phyloP scores from a whole-genome alignment of 2,329 filamentous ascomycete species.

The Xylaria sp. region DNA sequence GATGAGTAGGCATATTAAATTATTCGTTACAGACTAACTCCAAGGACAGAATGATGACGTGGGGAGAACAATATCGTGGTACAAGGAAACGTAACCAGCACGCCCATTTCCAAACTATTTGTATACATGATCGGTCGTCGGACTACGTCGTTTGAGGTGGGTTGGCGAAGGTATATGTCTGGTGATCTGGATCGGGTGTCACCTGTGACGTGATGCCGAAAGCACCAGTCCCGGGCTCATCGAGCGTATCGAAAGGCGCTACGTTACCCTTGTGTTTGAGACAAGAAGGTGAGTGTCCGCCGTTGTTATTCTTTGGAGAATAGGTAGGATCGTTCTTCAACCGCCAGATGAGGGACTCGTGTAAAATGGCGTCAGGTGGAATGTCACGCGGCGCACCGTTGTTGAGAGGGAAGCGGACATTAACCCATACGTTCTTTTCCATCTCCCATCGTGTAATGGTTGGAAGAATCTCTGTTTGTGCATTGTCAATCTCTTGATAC shows the following conservation, averaged over 20 bases:
- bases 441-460: constrained; percentile 50
- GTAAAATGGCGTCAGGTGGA: constrained; percentile 46
- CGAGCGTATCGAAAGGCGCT: constrained; percentile 20
- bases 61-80: neutral
- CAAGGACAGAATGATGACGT: neutral
- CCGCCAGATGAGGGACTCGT: constrained; percentile 46
- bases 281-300: constrained; percentile 39
- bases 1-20: neutral
- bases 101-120: neutral
- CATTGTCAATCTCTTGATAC: constrained; percentile 1
- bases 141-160: neutral
- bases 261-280: constrained; percentile 33
- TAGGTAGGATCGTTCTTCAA: constrained; percentile 41
- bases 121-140: neutral
- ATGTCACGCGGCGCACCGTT: constrained; percentile 46
- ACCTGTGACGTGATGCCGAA: constrained; percentile 3
- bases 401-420: constrained; percentile 48
- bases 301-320: constrained; percentile 44
- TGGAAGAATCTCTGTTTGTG: constrained; percentile 44
- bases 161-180: constrained; percentile 19
- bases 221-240: neutral
- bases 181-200: constrained; percentile 15
- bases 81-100: neutral
- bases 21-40: neutral
- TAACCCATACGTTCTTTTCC: constrained; percentile 40